Evolutionary conservation across 2,329 filamentous ascomycete species (phyloP).

Genomic region (Claviceps sp.): DNA sequence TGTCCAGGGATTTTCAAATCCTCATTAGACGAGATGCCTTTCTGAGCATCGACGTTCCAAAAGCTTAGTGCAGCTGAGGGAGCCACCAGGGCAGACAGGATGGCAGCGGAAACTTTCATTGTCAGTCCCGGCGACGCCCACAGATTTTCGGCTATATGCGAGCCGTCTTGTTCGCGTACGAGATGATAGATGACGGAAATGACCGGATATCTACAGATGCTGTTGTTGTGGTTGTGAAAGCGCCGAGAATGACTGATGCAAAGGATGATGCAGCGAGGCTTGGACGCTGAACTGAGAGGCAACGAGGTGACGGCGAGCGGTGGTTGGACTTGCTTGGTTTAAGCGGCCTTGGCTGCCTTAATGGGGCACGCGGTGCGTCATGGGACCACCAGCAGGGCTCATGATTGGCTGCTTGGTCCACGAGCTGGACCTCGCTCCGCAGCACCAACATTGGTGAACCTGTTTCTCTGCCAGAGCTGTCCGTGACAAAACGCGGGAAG

Average conservation of each 20-base stretch:
- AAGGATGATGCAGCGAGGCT: slow-evolving; percentile 5
- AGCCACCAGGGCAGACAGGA: slow-evolving; percentile 31
- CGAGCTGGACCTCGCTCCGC: too few species aligned
- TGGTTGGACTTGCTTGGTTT: too few species aligned
- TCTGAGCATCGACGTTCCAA: slow-evolving; percentile 19
- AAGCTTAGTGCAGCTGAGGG: slow-evolving; percentile 32
- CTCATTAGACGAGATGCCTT: slow-evolving; percentile 29
- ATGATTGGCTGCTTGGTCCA: too few species aligned
- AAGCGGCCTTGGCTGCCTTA: too few species aligned
- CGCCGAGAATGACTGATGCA: background rate
- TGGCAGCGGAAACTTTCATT: slow-evolving; percentile 28
- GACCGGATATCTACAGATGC: background rate
- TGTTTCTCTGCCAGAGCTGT: too few species aligned
- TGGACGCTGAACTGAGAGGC: too few species aligned
- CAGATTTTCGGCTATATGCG: background rate
- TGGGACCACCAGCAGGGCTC: too few species aligned
- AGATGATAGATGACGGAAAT: background rate
- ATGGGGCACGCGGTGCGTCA: too few species aligned
- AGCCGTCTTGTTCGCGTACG: background rate
- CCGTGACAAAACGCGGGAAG: too few species aligned
- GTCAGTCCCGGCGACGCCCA: background rate
- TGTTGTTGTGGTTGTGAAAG: background rate
- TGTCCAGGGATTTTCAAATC: slow-evolving; percentile 63
- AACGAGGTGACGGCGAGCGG: too few species aligned
- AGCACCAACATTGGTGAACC: too few species aligned